Evolutionary conservation across 2,329 filamentous ascomycete species (phyloP).

Genomic region (Elsinoe arachidis): DNA sequence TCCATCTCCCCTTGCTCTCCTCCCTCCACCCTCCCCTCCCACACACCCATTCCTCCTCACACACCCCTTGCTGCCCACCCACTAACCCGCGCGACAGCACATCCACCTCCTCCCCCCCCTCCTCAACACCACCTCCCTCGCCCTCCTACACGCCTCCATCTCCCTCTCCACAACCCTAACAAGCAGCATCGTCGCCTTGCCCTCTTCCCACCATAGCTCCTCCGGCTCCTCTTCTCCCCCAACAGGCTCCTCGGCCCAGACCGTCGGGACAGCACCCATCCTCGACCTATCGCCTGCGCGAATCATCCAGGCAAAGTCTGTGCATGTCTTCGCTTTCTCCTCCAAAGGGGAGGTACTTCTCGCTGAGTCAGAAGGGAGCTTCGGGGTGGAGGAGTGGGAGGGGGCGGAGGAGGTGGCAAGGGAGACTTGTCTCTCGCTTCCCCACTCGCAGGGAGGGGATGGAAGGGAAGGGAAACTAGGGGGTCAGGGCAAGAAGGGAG

Average conservation of each 20-base stretch:
- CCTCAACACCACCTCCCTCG: slow-evolving; percentile 68
- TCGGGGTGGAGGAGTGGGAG: slow-evolving; percentile 69
- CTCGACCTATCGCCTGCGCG: slow-evolving; percentile 55
- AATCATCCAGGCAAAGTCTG: slow-evolving; percentile 55
- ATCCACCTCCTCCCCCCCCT: slow-evolving; percentile 72
- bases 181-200: slow-evolving; percentile 35
- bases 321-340: slow-evolving; percentile 81
- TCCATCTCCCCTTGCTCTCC: background rate
- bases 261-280: slow-evolving; percentile 32
- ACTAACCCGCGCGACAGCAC: slow-evolving; percentile 45
- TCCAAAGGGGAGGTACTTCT: slow-evolving; percentile 63
- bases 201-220: slow-evolving; percentile 15
- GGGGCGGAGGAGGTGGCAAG: slow-evolving; percentile 57
- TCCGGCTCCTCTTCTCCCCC: slow-evolving; percentile 19
- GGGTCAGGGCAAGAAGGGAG: too few species aligned
- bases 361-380: slow-evolving; percentile 72
- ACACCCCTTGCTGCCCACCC: too few species aligned
- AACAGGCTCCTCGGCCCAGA: background rate
- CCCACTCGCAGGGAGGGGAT: slow-evolving; percentile 22
- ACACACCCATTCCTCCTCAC: too few species aligned
- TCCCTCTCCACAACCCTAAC: slow-evolving; percentile 68
- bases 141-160: slow-evolving; percentile 72
- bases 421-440: slow-evolving; percentile 50
- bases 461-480: too few species aligned
- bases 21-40: background rate